Evolutionary conservation across 75 land plant species (phyloP), one percentile per base, ranked within the genome.

Genomic region (Pseudotsuga menziesii): DNA sequence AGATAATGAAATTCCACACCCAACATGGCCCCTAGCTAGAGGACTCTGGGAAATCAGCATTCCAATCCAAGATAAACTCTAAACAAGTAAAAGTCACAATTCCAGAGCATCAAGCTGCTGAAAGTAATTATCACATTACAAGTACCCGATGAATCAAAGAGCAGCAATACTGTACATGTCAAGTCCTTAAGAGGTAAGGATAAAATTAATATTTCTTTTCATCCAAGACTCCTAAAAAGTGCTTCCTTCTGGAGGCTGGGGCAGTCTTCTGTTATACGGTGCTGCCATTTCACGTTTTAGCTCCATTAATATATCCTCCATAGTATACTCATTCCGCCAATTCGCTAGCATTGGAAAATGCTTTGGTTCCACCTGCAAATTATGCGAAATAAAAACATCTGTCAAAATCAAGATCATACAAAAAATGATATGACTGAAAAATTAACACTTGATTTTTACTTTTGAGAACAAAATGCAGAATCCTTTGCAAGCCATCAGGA

Each of bases 211-310:
- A 54, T 73, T 52, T 73, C 23, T 35, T 15, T 73, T 54, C 27
- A 73, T 15, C 25, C 58, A 73, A 25, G 32, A 3, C 52, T 69
- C 20, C 57, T 75, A 84, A 61, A 86, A 88, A 41, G 72, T 79
- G 71, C 76, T 86, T 23, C 88, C 85, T 82, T 88, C 89, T 11
- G 89, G 88, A 3, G 89, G 89, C 80, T 88, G 89, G 17, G 78
- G 79, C 62, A 88, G 75, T 78, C 87, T 88, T 56, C 83, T 75
- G 67, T 88, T 88, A 55, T 83, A 80, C 4, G 88, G 78, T n/a
- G 89, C 63, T 16, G 88, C 82, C 89, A 88, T 88, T 57, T 88
- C 89, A 19, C 85, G 87, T 74, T 86, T 88, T 20, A 88, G 80
- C 79, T 88, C 83, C 57, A 56, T 82, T 73, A 88, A 66, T 32